phyloP scores from a whole-genome alignment of 2,329 filamentous ascomycete genomes.

The Fusarium kyushuense region DNA sequence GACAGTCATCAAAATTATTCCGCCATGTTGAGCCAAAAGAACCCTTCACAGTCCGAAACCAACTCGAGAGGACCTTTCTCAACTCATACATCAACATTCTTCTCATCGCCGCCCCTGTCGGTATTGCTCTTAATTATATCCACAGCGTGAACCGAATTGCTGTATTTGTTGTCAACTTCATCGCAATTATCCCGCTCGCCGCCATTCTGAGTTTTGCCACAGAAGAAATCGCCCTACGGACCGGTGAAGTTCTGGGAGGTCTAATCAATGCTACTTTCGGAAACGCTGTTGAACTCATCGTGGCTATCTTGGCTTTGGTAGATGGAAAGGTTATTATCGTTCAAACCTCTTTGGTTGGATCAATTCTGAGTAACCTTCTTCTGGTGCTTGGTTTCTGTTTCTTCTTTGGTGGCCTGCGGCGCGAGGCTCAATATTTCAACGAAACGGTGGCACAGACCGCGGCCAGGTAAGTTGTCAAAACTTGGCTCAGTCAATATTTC shows the following conservation, averaged over 20 bases:
- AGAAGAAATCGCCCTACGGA: constrained; percentile 85
- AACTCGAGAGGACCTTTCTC: constrained; percentile 80
- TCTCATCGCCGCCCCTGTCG: constrained; percentile 80
- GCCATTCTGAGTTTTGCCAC: constrained; percentile 89
- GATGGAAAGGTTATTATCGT: constrained; percentile 84
- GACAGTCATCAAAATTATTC: constrained; percentile 59
- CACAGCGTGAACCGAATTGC: constrained; percentile 66
- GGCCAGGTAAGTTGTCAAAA: constrained; percentile 62
- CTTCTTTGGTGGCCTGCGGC: constrained; percentile 84
- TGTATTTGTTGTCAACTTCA: constrained; percentile 90
- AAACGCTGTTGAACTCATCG: constrained; percentile 91
- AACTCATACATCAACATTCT: constrained; percentile 90
- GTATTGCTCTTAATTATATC: constrained; percentile 79
- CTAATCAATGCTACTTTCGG: constrained; percentile 92
- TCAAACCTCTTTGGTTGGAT: constrained; percentile 91
- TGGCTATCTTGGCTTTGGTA: constrained; percentile 84
- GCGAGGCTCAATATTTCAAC: constrained; percentile 90
- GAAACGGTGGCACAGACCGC: constrained; percentile 91
- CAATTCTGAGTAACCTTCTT: constrained; percentile 90
- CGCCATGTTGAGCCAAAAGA: constrained; percentile 62
- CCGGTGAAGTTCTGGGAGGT: constrained; percentile 88
- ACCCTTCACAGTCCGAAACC: constrained; percentile 71
- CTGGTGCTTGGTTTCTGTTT: constrained; percentile 93
- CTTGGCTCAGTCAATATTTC: background rate
- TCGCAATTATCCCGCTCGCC: constrained; percentile 91